These are phyloP conservation scores for Auriscalpium orientale DNA, from an alignment of 768 basidiomycete species.

Conservation along the genomic window DNA sequence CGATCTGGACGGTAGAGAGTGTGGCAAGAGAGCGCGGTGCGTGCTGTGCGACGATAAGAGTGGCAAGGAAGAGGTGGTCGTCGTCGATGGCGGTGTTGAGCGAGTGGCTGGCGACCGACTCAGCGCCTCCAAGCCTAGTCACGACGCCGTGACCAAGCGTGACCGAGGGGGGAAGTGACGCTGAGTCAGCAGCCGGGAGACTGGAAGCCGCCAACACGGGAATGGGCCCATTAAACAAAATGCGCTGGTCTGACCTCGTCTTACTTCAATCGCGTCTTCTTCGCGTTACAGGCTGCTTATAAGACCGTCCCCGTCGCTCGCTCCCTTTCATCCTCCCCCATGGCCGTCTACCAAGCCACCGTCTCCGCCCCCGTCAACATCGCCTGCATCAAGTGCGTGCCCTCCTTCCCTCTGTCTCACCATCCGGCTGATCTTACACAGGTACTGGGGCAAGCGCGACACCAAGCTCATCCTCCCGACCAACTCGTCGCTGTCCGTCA, in stretches of 20 bases:
- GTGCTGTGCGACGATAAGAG: neutral
- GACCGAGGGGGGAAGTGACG: neutral
- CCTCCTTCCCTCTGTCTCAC: conserved; percentile 2
- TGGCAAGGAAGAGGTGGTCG: neutral
- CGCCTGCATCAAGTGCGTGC: conserved; percentile 89
- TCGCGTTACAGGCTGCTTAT: conserved; percentile 14
- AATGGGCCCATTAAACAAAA: too few species aligned
- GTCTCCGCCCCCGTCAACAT: conserved; percentile 94
- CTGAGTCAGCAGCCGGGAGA: neutral
- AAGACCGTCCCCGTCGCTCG: conserved; percentile 5
- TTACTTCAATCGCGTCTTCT: conserved; percentile 11
- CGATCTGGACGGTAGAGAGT: neutral
- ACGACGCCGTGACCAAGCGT: neutral
- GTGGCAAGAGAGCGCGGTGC: neutral
- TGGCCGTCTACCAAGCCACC: conserved; percentile 75
- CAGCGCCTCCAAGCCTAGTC: neutral
- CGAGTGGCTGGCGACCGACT: neutral
- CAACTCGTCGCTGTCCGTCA: conserved; percentile 97
- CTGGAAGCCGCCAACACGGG: neutral
- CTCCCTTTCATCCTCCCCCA: conserved; percentile 22
- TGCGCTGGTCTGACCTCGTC: neutral
- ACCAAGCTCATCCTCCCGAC: conserved; percentile 93
- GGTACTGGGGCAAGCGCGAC: conserved; percentile 99
- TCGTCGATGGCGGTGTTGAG: neutral
- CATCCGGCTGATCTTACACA: conserved; percentile 23